Percentiles rank a stretch among this genome's conserved stretches.
phyloP scores from a whole-genome alignment of 208 protist genomes.

The Phytomonas sp. region DNA sequence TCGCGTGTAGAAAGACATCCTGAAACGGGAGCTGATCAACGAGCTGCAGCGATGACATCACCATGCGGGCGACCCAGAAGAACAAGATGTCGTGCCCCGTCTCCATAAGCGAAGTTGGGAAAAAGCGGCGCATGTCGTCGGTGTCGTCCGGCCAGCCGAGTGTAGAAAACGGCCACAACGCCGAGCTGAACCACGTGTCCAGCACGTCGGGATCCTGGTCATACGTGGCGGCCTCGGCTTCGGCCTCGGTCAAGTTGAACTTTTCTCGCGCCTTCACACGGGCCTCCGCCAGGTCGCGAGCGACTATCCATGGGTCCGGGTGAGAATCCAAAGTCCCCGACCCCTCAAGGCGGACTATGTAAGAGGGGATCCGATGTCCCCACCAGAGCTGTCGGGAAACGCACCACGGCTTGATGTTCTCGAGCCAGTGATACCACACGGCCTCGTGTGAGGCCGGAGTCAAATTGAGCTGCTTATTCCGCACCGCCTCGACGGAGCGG shows the following conservation, averaged over 20 bases:
- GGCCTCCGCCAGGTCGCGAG: conserved; percentile 91
- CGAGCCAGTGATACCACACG: conserved; percentile 96
- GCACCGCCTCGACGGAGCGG: conserved; percentile 73
- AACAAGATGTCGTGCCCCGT: conserved; percentile 99
- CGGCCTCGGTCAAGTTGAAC: conserved; percentile 65
- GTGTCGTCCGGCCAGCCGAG: conserved; percentile 95
- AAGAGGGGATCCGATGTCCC: conserved; percentile 99
- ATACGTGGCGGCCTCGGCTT: conserved; percentile 46
- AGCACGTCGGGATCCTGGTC: conserved; percentile 99
- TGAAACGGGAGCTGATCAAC: conserved; percentile 95
- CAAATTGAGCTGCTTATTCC: conserved; percentile 91
- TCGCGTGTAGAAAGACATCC: conserved; percentile 97
- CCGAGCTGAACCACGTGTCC: conserved; percentile 99
- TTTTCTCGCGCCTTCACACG: conserved; percentile 70
- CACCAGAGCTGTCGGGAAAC: conserved; percentile 99
- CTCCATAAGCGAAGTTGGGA: conserved; percentile 96
- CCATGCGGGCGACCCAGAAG: conserved; percentile 99
- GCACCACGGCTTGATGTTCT: conserved; percentile 96
- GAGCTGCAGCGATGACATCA: conserved; percentile 98
- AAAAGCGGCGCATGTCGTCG: conserved; percentile 93
- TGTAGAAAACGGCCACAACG: conserved; percentile 98
- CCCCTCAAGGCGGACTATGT: conserved; percentile 63
- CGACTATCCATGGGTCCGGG: conserved; percentile 92
- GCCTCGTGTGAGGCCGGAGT: conserved; percentile 88
- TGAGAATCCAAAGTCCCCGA: conserved; percentile 21